These are phyloP conservation scores for Suillus weaverae DNA, from an alignment of 768 basidiomycete species.

Conservation along the genomic window DNA sequence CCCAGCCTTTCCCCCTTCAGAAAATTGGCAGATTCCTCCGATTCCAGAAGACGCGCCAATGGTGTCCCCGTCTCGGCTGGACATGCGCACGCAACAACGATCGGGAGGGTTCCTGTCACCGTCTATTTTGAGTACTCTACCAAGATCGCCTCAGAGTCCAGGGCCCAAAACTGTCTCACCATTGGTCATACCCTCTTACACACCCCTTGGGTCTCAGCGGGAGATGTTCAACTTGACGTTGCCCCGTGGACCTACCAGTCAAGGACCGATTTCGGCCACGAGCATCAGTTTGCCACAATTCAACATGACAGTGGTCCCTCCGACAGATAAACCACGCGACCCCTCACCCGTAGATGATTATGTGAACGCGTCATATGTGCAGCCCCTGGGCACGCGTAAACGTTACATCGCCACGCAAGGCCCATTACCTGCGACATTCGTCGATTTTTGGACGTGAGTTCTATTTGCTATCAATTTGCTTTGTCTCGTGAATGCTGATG, in stretches of 20 bases:
- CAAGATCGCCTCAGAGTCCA: neutral
- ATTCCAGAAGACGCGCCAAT: neutral
- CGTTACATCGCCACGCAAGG: constrained; percentile 97
- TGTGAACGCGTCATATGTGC: constrained; percentile 93
- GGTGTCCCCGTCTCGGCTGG: neutral
- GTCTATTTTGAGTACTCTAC: neutral
- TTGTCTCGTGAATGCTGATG: neutral
- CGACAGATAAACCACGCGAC: constrained; percentile 8
- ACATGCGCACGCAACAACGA: neutral
- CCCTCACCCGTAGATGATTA: constrained; percentile 73
- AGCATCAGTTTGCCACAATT: neutral
- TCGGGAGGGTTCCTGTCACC: neutral
- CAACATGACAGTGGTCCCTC: neutral
- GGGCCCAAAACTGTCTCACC: neutral
- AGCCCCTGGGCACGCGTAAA: constrained; percentile 77
- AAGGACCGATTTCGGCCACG: neutral
- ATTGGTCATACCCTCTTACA: neutral
- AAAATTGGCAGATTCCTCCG: neutral
- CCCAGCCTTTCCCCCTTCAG: neutral
- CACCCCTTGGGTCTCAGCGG: neutral
- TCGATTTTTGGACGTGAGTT: constrained; percentile 92
- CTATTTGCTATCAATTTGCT: neutral
- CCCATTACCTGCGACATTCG: constrained; percentile 83
- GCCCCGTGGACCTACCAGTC: neutral
- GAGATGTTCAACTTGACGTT: neutral